Evolutionary conservation across 2,329 filamentous ascomycete genomes (phyloP), one percentile per base, ranked within the genome.

Genomic region (Cladobotryum protrusum): DNA sequence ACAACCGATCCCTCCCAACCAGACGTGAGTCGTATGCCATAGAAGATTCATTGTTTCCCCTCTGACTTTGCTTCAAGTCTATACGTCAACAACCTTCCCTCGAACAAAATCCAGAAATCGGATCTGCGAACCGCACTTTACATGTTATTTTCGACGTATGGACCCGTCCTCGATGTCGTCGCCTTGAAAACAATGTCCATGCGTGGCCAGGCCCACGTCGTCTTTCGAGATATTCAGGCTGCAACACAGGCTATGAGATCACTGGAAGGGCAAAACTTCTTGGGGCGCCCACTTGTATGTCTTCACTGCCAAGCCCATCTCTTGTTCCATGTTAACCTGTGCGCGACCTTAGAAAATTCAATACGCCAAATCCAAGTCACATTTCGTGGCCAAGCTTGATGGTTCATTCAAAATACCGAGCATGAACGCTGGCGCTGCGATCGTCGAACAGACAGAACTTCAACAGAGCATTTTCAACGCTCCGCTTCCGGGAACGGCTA

Each of bases 141-240:
- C 72, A 87, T 90, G 68, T 79, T 97, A 12, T 97, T 97, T 68
- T 89, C 90, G 11, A 95, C 90, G 13, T 95, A 96, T 65, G 93
- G 93, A 37, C 83, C 89, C 1, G 87, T 99, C 14, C 81, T 99
- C 52, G 93, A 99, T 65, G 82, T 99, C 17, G 87, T 96, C 44
- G 88, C 89, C 29, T 76, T 96, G 59, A 95, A 90, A 72, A 95
- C 89, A 1, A 77, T 78, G 67, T 89, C 89, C 72, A 96, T 97
- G 91, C 86, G 93, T 45, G 93, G 93, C 3, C 93, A 99, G 70
- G 93, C 93, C 54, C 93, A 97, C 63, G 75, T 99, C 53, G 87
- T 93, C 13, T 97, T 90, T 67, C 82, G 88, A 52, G 92, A 99
- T 66, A 76, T 92, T 33, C 87, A 96, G 58, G 83, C 89, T n/a